Conservation (phyloP, 768 basidiomycete species). For the Pleurotus ostreatus region DNA sequence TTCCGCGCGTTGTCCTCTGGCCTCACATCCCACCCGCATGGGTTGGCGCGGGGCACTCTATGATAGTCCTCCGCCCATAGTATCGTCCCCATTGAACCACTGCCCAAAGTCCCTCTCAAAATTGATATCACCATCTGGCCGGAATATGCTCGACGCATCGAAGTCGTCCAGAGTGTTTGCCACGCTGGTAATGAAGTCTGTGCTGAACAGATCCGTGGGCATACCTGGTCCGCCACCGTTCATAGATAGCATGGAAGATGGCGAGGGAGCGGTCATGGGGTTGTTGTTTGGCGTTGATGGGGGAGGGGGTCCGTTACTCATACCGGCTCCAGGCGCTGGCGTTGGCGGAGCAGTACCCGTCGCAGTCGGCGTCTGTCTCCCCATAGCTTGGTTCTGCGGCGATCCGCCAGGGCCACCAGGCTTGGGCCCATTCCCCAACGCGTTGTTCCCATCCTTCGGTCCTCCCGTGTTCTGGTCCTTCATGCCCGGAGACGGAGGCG, state of each 20-base stretch:
- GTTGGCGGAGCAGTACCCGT: conserved; percentile 23
- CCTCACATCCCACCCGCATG: no score
- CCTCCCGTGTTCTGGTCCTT: conserved; percentile 19
- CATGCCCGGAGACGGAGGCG: conserved; percentile 49
- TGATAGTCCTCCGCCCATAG: conserved; percentile 10
- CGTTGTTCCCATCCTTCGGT: conserved; percentile 14
- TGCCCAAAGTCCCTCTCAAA: conserved; percentile 75
- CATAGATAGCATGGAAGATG: neutral
- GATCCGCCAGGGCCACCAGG: conserved; percentile 30
- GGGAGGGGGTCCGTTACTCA: conserved; percentile 4
- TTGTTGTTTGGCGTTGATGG: conserved; percentile 3
- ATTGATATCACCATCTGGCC: conserved; percentile 47
- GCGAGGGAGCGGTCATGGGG: neutral
- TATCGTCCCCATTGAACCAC: conserved; percentile 66
- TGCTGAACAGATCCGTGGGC: conserved; percentile 19
- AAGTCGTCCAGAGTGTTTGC: conserved; percentile 38
- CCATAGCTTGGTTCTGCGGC: conserved; percentile 35
- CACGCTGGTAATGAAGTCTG: conserved; percentile 45
- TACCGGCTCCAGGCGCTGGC: conserved; percentile 19
- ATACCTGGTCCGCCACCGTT: neutral
- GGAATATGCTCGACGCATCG: conserved; percentile 36
- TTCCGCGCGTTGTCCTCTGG: no score
- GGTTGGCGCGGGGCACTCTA: no score
- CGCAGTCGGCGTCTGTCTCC: conserved; percentile 22
- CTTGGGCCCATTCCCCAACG: conserved; percentile 18